phyloP scores from a whole-genome alignment of 305 asterid genomes.

The Rubia occidens region DNA sequence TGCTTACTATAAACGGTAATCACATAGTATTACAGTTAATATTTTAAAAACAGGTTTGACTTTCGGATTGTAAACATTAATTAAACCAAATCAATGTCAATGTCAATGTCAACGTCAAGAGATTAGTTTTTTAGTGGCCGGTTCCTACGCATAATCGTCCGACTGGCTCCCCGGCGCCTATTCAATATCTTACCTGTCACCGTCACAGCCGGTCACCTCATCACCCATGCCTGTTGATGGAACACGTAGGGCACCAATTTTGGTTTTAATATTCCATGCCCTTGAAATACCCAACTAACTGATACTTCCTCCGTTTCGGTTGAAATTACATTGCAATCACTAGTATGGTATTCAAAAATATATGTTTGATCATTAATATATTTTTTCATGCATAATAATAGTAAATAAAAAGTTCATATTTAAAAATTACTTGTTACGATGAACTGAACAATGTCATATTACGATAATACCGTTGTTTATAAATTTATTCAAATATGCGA shows the following conservation, averaged over 20 bases:
- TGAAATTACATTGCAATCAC: no score
- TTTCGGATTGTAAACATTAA: not conserved
- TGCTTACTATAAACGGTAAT: constrained; percentile 3
- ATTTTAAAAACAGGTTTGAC: not conserved
- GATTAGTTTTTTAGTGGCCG: constrained; percentile 3
- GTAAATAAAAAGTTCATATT: no score
- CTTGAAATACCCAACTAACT: no score
- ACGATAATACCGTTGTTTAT: no score
- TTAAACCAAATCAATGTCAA: not conserved
- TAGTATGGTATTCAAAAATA: no score
- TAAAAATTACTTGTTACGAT: no score
- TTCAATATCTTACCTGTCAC: not conserved
- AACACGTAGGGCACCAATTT: not conserved
- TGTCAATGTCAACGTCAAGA: constrained; percentile 3
- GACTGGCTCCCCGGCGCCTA: not conserved
- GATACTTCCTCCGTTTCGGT: no score
- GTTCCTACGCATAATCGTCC: not conserved
- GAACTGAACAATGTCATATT: no score
- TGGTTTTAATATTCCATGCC: not conserved
- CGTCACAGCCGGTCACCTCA: constrained; percentile 1
- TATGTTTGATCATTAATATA: no score
- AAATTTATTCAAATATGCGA: no score
- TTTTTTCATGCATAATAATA: no score
- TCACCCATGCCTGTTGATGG: constrained; percentile 1
- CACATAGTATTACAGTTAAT: not conserved